Percentiles rank a stretch among this genome's conserved stretches.
Conservation (phyloP, 345 rosid genomes). For the Hibiscus trionum region DNA sequence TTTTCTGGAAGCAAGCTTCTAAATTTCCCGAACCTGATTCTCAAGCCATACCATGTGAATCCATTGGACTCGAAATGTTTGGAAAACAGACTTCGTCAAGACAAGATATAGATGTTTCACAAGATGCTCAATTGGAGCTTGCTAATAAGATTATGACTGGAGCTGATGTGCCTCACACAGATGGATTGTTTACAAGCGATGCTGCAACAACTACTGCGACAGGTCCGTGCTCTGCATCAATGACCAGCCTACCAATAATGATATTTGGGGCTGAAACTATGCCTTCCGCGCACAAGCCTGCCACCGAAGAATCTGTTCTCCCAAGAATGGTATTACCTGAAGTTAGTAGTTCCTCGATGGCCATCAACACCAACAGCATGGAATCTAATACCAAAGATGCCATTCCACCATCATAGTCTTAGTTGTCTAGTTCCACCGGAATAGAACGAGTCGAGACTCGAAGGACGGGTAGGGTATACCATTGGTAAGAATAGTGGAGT, state of each 20-base stretch:
- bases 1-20: constrained; percentile 3
- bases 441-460: background rate
- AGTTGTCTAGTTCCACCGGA: background rate
- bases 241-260: constrained; percentile 17
- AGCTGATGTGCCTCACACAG: constrained; percentile 3
- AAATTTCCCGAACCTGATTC: constrained; percentile 19
- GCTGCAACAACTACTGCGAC: constrained; percentile 6
- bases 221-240: constrained; percentile 10
- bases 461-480: background rate
- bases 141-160: constrained; percentile 22
- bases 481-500: background rate
- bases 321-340: constrained; percentile 18
- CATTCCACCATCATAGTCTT: constrained; percentile 9
- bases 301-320: constrained; percentile 16
- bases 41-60: constrained; percentile 7
- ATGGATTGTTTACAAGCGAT: constrained; percentile 9
- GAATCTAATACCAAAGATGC: constrained; percentile 9
- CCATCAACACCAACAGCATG: constrained; percentile 10
- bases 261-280: constrained; percentile 21
- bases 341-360: constrained; percentile 9
- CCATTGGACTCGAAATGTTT: constrained; percentile 14
- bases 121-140: constrained; percentile 27
- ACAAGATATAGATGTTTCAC: constrained; percentile 21
- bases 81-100: constrained; percentile 4
- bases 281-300: constrained; percentile 14